These are phyloP conservation scores for Camellia lanceoleosa DNA, from an alignment of 148 eudicot genomes.

Conservation along the genomic window DNA sequence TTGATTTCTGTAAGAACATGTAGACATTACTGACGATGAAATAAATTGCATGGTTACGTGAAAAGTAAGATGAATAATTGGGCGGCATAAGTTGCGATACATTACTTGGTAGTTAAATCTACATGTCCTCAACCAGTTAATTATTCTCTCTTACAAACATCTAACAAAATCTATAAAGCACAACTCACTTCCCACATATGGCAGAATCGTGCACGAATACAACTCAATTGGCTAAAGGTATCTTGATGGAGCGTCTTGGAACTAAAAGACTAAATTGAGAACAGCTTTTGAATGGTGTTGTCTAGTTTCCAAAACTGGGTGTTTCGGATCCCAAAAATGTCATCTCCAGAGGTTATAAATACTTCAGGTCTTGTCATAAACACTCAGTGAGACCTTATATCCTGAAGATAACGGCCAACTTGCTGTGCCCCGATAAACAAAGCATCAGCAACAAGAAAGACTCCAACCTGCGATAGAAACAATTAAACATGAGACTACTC, in stretches of 20 bases:
- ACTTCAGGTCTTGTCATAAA: background rate
- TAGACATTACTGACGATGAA: background rate
- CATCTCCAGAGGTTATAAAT: background rate
- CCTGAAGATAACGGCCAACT: conserved; percentile 68
- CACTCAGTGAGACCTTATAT: conserved; percentile 52
- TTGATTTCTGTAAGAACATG: background rate
- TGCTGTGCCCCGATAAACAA: conserved; percentile 74
- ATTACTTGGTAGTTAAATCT: background rate
- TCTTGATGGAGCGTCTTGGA: background rate
- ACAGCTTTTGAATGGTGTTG: background rate
- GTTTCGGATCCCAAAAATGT: background rate
- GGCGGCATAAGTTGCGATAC: background rate
- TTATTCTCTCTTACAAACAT: background rate
- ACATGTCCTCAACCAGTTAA: background rate
- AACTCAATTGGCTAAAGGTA: background rate
- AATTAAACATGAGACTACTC: conserved; percentile 5
- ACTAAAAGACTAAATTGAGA: background rate
- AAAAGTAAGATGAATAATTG: background rate
- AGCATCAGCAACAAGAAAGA: conserved; percentile 76
- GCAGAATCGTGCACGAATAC: background rate
- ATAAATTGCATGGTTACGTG: background rate
- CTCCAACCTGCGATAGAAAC: conserved; percentile 52
- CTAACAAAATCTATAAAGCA: background rate
- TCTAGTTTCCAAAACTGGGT: background rate
- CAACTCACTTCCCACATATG: background rate